Evolutionary conservation across 2,329 filamentous ascomycete genomes (phyloP), one percentile per base, ranked within the genome.

Genomic region (Nectriaceae sp.): DNA sequence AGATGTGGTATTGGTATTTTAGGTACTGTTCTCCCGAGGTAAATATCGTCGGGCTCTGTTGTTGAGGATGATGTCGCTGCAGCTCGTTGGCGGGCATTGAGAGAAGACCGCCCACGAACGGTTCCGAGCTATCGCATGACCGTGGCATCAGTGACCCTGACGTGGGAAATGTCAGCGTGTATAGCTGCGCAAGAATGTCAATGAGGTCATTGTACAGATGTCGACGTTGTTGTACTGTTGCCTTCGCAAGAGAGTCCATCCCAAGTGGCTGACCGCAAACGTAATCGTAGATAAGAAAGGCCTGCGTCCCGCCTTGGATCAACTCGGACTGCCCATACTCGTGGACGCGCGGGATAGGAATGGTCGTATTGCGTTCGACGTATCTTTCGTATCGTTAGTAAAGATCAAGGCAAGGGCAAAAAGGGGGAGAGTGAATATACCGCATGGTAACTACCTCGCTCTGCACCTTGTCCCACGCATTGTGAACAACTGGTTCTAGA

Each of bases 371-470:
- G 18, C 31, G 18, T 40, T 41, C 10, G 13, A 56, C n/a, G 19
- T 51, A 54, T 29, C 50, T 56, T 29, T 13, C 6, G 24, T 13
- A 6, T 6, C 24, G 24, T 29, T 13, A 29, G 24, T 13, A 13
- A 37, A 21, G 37, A 6, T 24, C 24, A 13, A 29, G 13, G 24
- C 24, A 29, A 29, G 24, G 13, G 24, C 6, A 29, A 29, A 35
- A 20, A 40, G 38, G 29, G 38, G 24, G 16, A 6, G 19, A 42
- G 16, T 21, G 21, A 21, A 46, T 40, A 18, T 49, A 47, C 47
- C 21, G 45, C 37, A 49, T 55, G 29, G 50, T 57, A n/a, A 37
- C 36, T 15, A 57, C 47, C 26, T 57, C 55, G 33, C 52, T 57
- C 39, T 43, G 47, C 4, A 57, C 18, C 26, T 57, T 55, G 19